Conservation (phyloP, 352 stramenopile species). For the Phytophthora sp. region DNA sequence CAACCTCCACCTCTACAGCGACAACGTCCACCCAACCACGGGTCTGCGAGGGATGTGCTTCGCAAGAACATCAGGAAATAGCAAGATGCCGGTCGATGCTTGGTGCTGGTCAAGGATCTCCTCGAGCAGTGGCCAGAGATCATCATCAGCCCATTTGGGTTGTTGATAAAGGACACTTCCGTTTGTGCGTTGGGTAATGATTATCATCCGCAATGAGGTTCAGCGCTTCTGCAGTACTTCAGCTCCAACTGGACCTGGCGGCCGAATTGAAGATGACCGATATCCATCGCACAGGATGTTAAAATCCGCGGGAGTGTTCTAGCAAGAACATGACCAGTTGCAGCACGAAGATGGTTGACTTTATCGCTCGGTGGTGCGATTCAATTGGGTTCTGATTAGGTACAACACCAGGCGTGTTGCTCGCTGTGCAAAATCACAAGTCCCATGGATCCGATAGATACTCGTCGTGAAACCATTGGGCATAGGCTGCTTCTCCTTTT, state of each 20-base stretch:
- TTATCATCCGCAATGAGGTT: not conserved
- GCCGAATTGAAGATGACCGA: not conserved
- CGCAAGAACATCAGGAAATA: conserved; percentile 20
- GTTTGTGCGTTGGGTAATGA: not conserved
- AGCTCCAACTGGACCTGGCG: not conserved
- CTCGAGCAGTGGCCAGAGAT: conserved; percentile 12
- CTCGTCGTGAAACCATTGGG: not conserved
- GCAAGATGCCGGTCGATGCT: conserved; percentile 7
- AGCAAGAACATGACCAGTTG: not conserved
- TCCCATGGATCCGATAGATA: conserved; percentile 2
- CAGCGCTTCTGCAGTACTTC: not conserved
- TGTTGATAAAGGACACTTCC: conserved; percentile 10
- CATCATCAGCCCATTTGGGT: conserved; percentile 13
- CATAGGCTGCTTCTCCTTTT: not conserved
- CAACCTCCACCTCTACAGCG: not conserved
- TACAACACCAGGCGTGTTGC: not conserved
- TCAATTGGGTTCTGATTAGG: conserved; percentile 13
- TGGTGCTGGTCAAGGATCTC: conserved; percentile 13
- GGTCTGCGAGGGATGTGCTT: conserved; percentile 2
- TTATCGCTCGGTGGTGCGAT: not conserved
- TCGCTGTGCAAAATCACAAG: not conserved
- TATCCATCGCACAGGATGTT: not conserved
- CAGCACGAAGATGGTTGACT: not conserved
- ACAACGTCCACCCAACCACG: conserved; percentile 2
- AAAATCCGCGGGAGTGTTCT: conserved; percentile 1